A percentile compares a stretch with the other conserved stretches of the same genome.
These are phyloP conservation scores for Lecanoromycetidae sp. DNA, from an alignment of 2,329 filamentous ascomycete genomes.

Conservation along the genomic window DNA sequence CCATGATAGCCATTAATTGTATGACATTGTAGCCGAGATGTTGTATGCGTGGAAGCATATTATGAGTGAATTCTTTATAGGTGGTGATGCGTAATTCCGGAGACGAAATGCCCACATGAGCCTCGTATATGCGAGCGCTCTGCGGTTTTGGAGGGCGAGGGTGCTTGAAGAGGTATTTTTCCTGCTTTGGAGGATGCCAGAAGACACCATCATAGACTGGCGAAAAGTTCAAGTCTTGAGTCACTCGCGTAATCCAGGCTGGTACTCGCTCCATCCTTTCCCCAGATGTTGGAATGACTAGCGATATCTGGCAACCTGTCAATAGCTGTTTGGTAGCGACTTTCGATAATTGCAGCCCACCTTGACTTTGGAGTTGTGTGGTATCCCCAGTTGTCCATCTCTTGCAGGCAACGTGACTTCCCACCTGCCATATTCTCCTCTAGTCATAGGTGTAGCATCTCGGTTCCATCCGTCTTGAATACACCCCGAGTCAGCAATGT, in stretches of 20 bases:
- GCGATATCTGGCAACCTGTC: constrained; percentile 52
- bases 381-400: constrained; percentile 64
- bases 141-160: constrained; percentile 66
- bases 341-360: constrained; percentile 34
- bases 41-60: constrained; percentile 84
- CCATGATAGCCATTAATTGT: constrained; percentile 98
- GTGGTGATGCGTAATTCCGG: constrained; percentile 79
- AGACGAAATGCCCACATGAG: constrained; percentile 95
- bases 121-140: constrained; percentile 90
- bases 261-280: constrained; percentile 79
- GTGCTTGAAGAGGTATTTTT: constrained; percentile 78
- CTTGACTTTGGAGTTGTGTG: constrained; percentile 94
- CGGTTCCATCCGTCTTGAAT: constrained; percentile 69
- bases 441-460: constrained; percentile 74
- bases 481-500: not conserved
- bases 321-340: constrained; percentile 5
- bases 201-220: constrained; percentile 90
- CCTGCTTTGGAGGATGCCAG: constrained; percentile 76
- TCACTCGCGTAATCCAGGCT: constrained; percentile 95
- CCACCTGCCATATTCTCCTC: constrained; percentile 74
- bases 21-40: constrained; percentile 91
- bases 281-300: constrained; percentile 61
- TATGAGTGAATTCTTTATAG: constrained; percentile 93
- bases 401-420: constrained; percentile 64
- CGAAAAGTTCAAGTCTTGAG: constrained; percentile 79